Base-by-base conservation (phyloP, 2,329 filamentous ascomycete genomes). In the Pseudogymnoascus sp. region DNA sequence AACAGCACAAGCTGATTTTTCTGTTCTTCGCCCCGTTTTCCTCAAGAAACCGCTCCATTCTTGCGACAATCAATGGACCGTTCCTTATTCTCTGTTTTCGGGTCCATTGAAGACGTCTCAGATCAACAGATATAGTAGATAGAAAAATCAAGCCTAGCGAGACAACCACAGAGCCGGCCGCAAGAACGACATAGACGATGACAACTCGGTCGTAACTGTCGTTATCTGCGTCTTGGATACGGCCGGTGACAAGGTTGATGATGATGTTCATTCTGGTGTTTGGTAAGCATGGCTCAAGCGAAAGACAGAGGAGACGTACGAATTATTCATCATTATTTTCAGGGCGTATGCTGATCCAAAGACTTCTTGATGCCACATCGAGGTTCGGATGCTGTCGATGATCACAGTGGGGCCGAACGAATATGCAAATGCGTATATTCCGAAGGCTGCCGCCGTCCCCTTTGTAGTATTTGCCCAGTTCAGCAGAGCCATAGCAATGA, bases 261-360 rank as follows among this genome's bases (percentile, higher is more conserved):
- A 86, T 82, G 64, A 86, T 85, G 64, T 77, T 84, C 81, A 86
- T 86, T 31, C 79, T 80, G 70, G 14, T 3, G 29, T 6, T 10
- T 59, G 44, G 19, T 5, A 44, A 42, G 50, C 24, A 26, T 42
- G 21, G 14, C 16, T 14, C 19, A 42, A 14, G 10, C 14, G 13
- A 13, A 37, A 26, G n/a, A 59, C 3, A 19, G 59, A 14, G 31
- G 29, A 37, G 31, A 64, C 75, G 62, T 68, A 78, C 77, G 76
- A 75, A 63, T 87, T 87, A 69, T 86, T 86, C 69, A 86, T 82
- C 21, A 81, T 81, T 37, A 86, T 80, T 64, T 87, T 87, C 63
- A 86, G 72, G 0, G 82, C 78, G 64, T 86, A 86, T 0, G 81
- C 85, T 0, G 82, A 81, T 0, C 84, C 84, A 64, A 86, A 87